Conservation (phyloP, 495 filamentous ascomycete genomes). For the Recurvomyces mirabilis region DNA sequence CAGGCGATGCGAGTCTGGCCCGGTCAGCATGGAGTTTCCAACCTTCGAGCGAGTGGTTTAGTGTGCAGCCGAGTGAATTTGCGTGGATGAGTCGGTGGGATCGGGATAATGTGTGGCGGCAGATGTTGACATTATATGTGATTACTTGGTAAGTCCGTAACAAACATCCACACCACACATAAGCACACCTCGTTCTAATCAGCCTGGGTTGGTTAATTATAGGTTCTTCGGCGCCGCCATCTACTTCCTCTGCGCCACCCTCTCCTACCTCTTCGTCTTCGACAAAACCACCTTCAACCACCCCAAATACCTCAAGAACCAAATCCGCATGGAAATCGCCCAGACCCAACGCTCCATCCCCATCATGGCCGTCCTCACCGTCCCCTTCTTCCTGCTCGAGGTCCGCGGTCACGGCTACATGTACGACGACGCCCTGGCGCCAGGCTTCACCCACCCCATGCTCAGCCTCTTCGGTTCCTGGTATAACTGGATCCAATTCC, state of each 20-base stretch:
- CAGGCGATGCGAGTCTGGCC: background rate
- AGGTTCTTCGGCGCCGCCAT: conserved; percentile 63
- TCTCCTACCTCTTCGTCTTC: conserved; percentile 89
- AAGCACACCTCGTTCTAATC: too few species aligned
- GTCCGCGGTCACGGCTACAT: conserved; percentile 78
- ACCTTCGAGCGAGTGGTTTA: conserved; percentile 61
- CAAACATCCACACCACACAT: conserved; percentile 6
- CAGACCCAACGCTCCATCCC: conserved; percentile 69
- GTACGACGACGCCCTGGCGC: conserved; percentile 48
- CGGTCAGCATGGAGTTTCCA: conserved; percentile 43
- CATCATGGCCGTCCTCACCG: conserved; percentile 71
- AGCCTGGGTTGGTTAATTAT: too few species aligned
- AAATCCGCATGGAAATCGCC: conserved; percentile 73
- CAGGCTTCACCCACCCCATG: conserved; percentile 11
- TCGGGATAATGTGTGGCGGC: conserved; percentile 70
- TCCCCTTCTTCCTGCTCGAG: conserved; percentile 72
- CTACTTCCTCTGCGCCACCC: conserved; percentile 73
- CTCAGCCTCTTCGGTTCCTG: conserved; percentile 56
- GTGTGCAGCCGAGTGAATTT: conserved; percentile 58
- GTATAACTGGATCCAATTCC: conserved; percentile 69
- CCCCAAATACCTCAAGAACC: conserved; percentile 92
- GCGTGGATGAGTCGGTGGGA: conserved; percentile 75
- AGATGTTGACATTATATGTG: conserved; percentile 62
- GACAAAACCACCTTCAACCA: conserved; percentile 82
- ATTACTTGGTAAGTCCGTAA: conserved; percentile 71